Evolutionary conservation across 768 basidiomycete species (phyloP).

Genomic region (Sarcomyxa edulis): DNA sequence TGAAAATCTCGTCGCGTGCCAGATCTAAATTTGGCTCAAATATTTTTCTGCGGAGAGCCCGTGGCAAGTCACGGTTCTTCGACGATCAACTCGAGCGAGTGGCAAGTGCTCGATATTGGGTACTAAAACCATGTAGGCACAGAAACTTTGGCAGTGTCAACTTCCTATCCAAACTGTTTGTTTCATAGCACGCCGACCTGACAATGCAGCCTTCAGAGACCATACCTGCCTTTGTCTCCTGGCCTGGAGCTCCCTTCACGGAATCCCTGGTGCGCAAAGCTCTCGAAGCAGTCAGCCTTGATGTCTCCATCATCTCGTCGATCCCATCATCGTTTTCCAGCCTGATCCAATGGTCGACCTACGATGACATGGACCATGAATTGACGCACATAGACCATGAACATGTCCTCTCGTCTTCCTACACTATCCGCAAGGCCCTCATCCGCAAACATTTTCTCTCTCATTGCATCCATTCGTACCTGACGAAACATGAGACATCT

Average conservation of each 20-base stretch:
- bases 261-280: constrained; percentile 38
- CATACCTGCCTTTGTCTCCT: constrained; percentile 30
- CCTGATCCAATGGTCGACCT: constrained; percentile 80
- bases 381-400: constrained; percentile 49
- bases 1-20: too few species aligned
- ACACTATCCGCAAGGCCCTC: constrained; percentile 86
- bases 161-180: too few species aligned
- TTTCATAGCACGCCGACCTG: too few species aligned
- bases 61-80: too few species aligned
- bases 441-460: constrained; percentile 94
- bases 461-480: constrained; percentile 62
- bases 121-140: too few species aligned
- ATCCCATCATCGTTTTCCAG: constrained; percentile 6
- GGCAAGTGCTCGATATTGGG: not conserved
- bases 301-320: constrained; percentile 15
- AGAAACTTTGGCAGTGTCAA: too few species aligned
- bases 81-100: not conserved
- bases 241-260: constrained; percentile 48
- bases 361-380: constrained; percentile 81
- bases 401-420: constrained; percentile 68
- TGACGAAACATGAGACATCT: constrained; percentile 64
- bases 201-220: too few species aligned
- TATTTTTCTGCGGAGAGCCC: too few species aligned
- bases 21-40: too few species aligned
- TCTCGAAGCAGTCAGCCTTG: constrained; percentile 20